Conservation (phyloP, 345 rosid genomes). For the Cochlearia excelsa region DNA sequence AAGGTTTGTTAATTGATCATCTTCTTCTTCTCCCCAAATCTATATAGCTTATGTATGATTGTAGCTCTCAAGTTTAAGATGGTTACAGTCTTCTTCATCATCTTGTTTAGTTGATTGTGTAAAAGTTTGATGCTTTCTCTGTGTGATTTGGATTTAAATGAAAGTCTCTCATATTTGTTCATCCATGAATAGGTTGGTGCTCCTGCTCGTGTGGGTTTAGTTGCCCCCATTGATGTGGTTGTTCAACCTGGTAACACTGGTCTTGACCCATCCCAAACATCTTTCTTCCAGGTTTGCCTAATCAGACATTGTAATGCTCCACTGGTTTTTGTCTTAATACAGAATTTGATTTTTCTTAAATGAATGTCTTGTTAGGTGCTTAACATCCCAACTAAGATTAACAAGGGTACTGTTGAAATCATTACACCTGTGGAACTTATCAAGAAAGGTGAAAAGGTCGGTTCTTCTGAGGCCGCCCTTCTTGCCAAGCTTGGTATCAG, state of each 20-base stretch:
- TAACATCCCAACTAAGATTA: conserved; percentile 77
- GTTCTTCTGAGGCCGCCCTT: conserved; percentile 81
- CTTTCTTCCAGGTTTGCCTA: conserved; percentile 77
- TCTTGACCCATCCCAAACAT: conserved; percentile 95
- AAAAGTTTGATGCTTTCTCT: not conserved
- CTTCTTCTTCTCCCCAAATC: not conserved
- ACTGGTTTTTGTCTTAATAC: not conserved
- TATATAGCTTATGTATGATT: not conserved
- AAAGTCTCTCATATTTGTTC: not conserved
- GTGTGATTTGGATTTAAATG: not conserved
- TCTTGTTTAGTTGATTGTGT: too few species aligned
- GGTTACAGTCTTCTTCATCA: too few species aligned
- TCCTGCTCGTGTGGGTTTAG: conserved; percentile 97
- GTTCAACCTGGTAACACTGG: conserved; percentile 99
- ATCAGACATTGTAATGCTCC: not conserved
- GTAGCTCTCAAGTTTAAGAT: not conserved
- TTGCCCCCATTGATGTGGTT: conserved; percentile 94
- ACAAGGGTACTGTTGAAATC: conserved; percentile 84
- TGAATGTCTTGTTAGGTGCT: conserved; percentile 44
- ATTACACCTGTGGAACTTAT: conserved; percentile 79
- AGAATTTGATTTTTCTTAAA: not conserved
- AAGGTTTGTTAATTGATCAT: conserved; percentile 48
- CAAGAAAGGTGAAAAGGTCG: conserved; percentile 79
- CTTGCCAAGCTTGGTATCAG: conserved; percentile 69
- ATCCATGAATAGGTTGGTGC: conserved; percentile 78